These are phyloP conservation scores for Begonia fuchsioides DNA, from an alignment of 306 rosid species.

Conservation along the genomic window DNA sequence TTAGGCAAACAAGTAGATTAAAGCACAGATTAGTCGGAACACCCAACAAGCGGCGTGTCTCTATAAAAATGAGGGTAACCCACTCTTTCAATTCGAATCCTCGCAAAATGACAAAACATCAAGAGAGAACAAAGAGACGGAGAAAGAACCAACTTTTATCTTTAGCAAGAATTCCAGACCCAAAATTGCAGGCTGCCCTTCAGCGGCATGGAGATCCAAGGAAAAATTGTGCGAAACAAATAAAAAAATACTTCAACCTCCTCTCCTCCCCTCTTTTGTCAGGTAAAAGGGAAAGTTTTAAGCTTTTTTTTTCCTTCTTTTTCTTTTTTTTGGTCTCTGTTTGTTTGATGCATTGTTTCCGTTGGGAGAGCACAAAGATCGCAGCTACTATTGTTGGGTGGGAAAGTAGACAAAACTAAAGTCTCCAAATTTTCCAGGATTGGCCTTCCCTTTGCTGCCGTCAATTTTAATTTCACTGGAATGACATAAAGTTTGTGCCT, in stretches of 20 bases:
- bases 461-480: too few species aligned
- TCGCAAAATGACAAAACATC: conserved; percentile 20
- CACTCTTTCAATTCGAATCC: conserved; percentile 18
- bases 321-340: conserved; percentile 9
- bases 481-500: too few species aligned
- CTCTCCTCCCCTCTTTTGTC: conserved; percentile 9
- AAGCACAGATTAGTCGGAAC: conserved; percentile 14
- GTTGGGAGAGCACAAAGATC: conserved; percentile 19
- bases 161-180: conserved; percentile 20
- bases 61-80: conserved; percentile 21
- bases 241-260: conserved; percentile 19
- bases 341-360: conserved; percentile 17
- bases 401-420: background rate
- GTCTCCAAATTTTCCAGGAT: too few species aligned
- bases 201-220: conserved; percentile 6
- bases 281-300: conserved; percentile 30
- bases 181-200: conserved; percentile 9
- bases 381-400: conserved; percentile 17
- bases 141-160: conserved; percentile 20
- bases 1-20: conserved; percentile 1
- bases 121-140: conserved; percentile 8
- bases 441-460: too few species aligned
- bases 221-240: conserved; percentile 8
- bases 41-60: conserved; percentile 12
- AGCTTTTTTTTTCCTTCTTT: conserved; percentile 9